These are phyloP conservation scores for Schizosaccharomyces lindneri DNA, from an alignment of 805 yeast species.

Conservation along the genomic window DNA sequence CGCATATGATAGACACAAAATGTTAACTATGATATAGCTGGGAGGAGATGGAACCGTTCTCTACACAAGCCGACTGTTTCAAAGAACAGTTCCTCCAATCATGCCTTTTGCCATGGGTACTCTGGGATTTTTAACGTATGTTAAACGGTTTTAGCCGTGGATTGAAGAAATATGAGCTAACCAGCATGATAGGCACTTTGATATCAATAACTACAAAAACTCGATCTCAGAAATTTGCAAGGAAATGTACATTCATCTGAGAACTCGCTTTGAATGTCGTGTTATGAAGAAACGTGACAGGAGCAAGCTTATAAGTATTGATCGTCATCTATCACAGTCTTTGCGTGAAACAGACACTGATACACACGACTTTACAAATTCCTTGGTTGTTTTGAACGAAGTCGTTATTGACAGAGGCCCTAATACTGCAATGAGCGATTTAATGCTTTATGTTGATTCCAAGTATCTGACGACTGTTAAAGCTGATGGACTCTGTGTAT, in stretches of 20 bases:
- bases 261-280: slow-evolving; percentile 74
- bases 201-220: slow-evolving; percentile 47
- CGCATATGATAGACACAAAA: neutral
- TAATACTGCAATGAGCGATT: slow-evolving; percentile 68
- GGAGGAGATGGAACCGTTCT: slow-evolving; percentile 86
- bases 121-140: slow-evolving; percentile 52
- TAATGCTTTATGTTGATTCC: slow-evolving; percentile 74
- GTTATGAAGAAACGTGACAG: slow-evolving; percentile 23
- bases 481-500: slow-evolving; percentile 40
- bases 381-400: slow-evolving; percentile 58
- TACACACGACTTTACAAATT: slow-evolving; percentile 15
- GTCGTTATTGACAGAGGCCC: slow-evolving; percentile 85
- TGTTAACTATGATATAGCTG: slow-evolving; percentile 13
- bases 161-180: slow-evolving; percentile 6
- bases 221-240: slow-evolving; percentile 15
- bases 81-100: slow-evolving; percentile 72
- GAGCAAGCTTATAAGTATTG: slow-evolving; percentile 21
- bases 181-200: slow-evolving; percentile 29
- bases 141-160: slow-evolving; percentile 32
- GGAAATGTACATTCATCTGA: slow-evolving; percentile 14
- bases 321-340: neutral
- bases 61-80: slow-evolving; percentile 30
- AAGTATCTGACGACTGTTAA: slow-evolving; percentile 68
- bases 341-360: slow-evolving; percentile 3
- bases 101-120: slow-evolving; percentile 65